Evolutionary conservation across 495 filamentous ascomycete genomes (phyloP), one percentile per base, ranked within the genome.

Genomic region (Lasiosphaeria ovina): DNA sequence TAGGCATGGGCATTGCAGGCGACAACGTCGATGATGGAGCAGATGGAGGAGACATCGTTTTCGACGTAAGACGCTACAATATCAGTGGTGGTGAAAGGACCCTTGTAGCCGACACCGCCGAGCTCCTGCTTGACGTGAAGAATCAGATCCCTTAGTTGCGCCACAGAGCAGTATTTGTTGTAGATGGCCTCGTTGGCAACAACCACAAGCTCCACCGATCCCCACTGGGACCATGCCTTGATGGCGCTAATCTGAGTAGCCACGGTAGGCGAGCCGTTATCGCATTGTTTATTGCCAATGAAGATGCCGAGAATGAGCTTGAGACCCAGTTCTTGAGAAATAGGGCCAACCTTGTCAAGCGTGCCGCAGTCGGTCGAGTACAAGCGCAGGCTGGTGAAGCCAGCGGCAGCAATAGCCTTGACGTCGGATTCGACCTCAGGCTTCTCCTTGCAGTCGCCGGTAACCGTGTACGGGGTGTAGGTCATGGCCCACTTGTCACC

Each of bases 291-390:
- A 58, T 75, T 71, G 69, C 84, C 82, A 72, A 98, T 87, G 83
- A 85, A 95, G 79, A 97, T 78, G 75, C 93, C 93, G 59, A 92
- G 68, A 73, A 97, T 92, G 69, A 97, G 76, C 66, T 85, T 87
- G 47, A 98, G 70, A 53, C 86, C 85, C 72, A 86, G 70, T 53
- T 75, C 66, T 53, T 76, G 68, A 70, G 81, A 84, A 58, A 89
- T 86, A 12, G 76, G 71, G 62, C 89, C 90, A 59, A 96, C 85
- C 72, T 80, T 87, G 73, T 83, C 71, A 45, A 97, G 90, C 61
- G 83, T 85, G 72, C 79, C 81, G 83, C 93, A 98, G 84, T 96
- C 93, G 66, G 92, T 90, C 61, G 86, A 89, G 87, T 98, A 97
- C 74, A 96, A 78, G 74, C 93, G 93, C 74, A 98, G 74, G 59